Percentiles rank a stretch among this genome's conserved stretches.
Conservation (phyloP, 2,329 filamentous ascomycete genomes). For the Pseudogymnoascus sp. region DNA sequence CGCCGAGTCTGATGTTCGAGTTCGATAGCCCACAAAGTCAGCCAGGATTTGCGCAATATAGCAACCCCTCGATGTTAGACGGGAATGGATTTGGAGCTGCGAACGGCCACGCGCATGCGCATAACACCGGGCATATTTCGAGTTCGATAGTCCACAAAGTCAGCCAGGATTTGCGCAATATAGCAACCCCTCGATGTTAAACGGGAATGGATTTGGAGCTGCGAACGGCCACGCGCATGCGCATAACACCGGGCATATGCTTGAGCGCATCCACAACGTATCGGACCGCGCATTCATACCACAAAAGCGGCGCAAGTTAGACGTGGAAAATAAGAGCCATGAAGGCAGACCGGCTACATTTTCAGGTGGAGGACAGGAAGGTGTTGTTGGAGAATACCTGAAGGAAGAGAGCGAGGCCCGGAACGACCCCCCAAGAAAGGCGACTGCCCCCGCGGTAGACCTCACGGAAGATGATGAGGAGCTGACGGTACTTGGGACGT, state of each 20-base stretch:
- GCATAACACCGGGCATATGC: slow-evolving; percentile 35
- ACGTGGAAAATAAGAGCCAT: slow-evolving; percentile 16
- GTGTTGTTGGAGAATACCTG: slow-evolving; percentile 58
- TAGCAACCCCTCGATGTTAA: neutral
- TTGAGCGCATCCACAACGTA: slow-evolving; percentile 70
- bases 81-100: slow-evolving; percentile 19
- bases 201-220: slow-evolving; percentile 18
- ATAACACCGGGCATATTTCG: slow-evolving; percentile 33
- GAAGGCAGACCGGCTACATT: slow-evolving; percentile 27
- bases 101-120: slow-evolving; percentile 14
- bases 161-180: slow-evolving; percentile 13
- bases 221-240: slow-evolving; percentile 16
- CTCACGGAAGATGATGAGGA: slow-evolving; percentile 41
- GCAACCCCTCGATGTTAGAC: neutral
- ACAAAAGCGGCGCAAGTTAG: slow-evolving; percentile 57
- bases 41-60: slow-evolving; percentile 13
- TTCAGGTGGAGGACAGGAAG: slow-evolving; percentile 42
- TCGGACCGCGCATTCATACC: slow-evolving; percentile 56
- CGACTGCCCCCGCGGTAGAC: slow-evolving; percentile 33
- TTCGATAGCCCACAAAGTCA: slow-evolving; percentile 29
- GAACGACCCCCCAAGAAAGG: slow-evolving; percentile 24
- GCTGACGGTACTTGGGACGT: slow-evolving; percentile 49
- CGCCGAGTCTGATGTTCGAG: slow-evolving; percentile 31
- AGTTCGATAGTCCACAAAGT: no score
- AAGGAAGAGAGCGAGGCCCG: slow-evolving; percentile 48